A percentile compares a stretch with the other conserved stretches of the same genome.
These are phyloP conservation scores for Trichoderma virens DNA, from an alignment of 495 filamentous ascomycete genomes.

Conservation along the genomic window DNA sequence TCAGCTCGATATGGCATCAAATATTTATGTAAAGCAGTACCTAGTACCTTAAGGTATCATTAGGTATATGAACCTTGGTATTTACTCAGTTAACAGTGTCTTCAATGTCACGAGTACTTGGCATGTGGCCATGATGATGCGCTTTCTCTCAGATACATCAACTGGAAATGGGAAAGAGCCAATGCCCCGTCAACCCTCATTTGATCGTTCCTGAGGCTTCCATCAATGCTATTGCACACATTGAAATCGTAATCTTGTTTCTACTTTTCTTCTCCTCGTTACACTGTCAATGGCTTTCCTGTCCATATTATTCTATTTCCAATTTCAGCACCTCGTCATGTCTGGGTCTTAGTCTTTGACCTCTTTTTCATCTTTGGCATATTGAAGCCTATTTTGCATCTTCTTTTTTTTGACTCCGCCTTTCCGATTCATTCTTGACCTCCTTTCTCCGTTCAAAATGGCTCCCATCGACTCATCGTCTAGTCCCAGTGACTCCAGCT, in stretches of 20 bases:
- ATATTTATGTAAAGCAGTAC: no score
- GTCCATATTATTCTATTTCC: background rate
- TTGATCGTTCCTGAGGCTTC: background rate
- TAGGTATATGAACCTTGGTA: no score
- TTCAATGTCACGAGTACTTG: no score
- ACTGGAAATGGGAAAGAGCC: background rate
- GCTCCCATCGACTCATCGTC: background rate
- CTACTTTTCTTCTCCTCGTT: background rate
- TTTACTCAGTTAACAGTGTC: no score
- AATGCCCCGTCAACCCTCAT: background rate
- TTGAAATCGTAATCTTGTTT: background rate
- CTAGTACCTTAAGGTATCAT: no score
- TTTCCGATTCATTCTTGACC: background rate
- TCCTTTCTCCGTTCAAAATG: background rate
- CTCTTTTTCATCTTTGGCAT: background rate
- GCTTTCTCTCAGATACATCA: no score
- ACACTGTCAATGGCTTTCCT: background rate
- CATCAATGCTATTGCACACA: background rate
- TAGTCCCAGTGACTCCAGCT: background rate
- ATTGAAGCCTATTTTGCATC: conserved; percentile 2
- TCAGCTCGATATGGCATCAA: no score
- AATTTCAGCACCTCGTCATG: background rate
- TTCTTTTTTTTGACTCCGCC: background rate
- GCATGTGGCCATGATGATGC: no score
- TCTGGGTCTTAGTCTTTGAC: background rate